These are phyloP conservation scores for Penstemon newberryi DNA, from an alignment of 257 asterid genomes.

Conservation along the genomic window DNA sequence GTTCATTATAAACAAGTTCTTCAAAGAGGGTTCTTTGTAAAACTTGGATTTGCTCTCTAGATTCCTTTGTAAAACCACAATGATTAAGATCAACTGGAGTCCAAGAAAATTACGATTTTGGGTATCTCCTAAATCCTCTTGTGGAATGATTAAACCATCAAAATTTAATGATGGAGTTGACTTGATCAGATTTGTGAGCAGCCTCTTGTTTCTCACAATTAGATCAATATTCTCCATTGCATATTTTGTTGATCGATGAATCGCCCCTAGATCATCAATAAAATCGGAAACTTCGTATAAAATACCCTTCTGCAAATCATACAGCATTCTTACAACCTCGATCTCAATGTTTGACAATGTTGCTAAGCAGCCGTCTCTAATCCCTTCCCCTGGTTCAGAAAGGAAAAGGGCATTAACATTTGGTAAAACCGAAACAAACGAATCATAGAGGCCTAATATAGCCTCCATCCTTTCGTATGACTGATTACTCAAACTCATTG, in stretches of 20 bases:
- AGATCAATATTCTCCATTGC: constrained; percentile 32
- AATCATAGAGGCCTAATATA: constrained; percentile 32
- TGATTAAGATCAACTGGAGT: constrained; percentile 41
- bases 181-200: constrained; percentile 35
- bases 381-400: constrained; percentile 26
- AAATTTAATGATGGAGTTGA: constrained; percentile 26
- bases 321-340: constrained; percentile 35
- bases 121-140: constrained; percentile 23
- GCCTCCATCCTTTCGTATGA: constrained; percentile 32
- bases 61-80: constrained; percentile 30
- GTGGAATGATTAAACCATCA: constrained; percentile 15
- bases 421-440: constrained; percentile 32
- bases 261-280: constrained; percentile 31
- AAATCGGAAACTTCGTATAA: constrained; percentile 17
- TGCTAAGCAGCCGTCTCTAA: constrained; percentile 5
- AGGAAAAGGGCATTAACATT: constrained; percentile 24
- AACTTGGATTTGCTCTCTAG: constrained; percentile 24
- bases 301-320: constrained; percentile 28
- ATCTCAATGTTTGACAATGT: constrained; percentile 26
- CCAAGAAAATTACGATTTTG: constrained; percentile 23
- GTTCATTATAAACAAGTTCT: constrained; percentile 44
- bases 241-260: constrained; percentile 26
- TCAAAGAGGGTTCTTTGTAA: constrained; percentile 24
- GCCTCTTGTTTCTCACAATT: constrained; percentile 26
- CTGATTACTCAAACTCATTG: constrained; percentile 30